These are phyloP conservation scores for Microbotryum saponariae DNA, from an alignment of 1,284 basidiomycete species.

Conservation along the genomic window DNA sequence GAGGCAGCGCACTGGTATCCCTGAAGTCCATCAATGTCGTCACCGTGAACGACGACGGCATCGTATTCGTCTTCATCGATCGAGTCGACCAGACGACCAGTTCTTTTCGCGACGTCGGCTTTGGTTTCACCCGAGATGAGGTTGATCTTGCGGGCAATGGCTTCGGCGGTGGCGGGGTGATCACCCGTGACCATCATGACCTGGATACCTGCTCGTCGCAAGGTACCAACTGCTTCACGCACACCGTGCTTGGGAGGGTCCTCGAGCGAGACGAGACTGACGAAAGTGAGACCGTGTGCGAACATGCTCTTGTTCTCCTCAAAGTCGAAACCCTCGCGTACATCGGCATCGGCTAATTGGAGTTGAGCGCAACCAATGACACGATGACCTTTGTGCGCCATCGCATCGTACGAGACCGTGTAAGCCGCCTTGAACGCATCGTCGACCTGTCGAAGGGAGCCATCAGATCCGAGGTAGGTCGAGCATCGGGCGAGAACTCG, in stretches of 20 bases:
- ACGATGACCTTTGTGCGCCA: too few species aligned
- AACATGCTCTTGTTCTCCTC: background rate
- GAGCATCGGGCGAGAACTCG: too few species aligned
- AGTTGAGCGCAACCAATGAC: too few species aligned
- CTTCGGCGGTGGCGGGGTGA: slow-evolving; percentile 43
- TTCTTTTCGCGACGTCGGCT: slow-evolving; percentile 53
- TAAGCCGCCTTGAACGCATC: too few species aligned
- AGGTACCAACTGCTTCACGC: too few species aligned
- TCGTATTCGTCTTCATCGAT: slow-evolving; percentile 60
- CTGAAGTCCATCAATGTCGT: slow-evolving; percentile 40
- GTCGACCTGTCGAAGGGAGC: too few species aligned
- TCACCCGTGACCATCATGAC: slow-evolving; percentile 51
- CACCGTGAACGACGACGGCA: slow-evolving; percentile 59
- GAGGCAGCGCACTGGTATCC: too few species aligned
- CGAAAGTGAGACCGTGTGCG: slow-evolving; percentile 41
- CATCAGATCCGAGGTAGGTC: too few species aligned
- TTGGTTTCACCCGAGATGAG: slow-evolving; percentile 51
- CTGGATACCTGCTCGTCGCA: too few species aligned
- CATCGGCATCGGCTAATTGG: too few species aligned
- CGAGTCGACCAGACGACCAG: slow-evolving; percentile 51
- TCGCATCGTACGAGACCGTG: too few species aligned
- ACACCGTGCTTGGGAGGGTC: slow-evolving; percentile 50
- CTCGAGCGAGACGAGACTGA: slow-evolving; percentile 57
- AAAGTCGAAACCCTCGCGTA: too few species aligned
- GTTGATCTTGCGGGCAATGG: slow-evolving; percentile 62